Conservation (phyloP, 2,329 filamentous ascomycete species). For the Nannizziopsis arthrosporioides region DNA sequence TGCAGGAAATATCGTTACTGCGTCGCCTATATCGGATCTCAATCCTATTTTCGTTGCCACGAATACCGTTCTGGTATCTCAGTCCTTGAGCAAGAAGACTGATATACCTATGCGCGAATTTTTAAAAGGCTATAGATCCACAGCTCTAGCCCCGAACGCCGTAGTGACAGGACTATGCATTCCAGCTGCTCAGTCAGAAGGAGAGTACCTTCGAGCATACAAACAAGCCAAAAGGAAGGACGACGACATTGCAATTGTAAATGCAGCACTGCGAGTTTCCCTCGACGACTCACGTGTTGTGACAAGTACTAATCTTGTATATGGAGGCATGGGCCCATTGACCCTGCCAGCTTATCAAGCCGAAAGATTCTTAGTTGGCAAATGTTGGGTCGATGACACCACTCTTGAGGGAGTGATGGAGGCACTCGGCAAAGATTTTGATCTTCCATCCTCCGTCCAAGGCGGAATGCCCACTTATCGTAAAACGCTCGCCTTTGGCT, state of each 20-base stretch:
- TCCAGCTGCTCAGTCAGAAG: conserved; percentile 59
- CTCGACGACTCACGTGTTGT: conserved; percentile 60
- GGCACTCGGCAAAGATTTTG: conserved; percentile 78
- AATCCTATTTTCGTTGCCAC: conserved; percentile 89
- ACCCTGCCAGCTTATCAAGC: conserved; percentile 79
- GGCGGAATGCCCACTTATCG: conserved; percentile 97
- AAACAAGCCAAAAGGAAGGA: conserved; percentile 97
- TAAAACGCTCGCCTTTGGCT: conserved; percentile 77
- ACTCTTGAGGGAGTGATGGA: conserved; percentile 86
- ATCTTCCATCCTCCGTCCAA: conserved; percentile 78
- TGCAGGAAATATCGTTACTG: conserved; percentile 85
- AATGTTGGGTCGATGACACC: conserved; percentile 64
- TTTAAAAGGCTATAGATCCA: conserved; percentile 82
- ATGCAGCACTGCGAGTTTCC: conserved; percentile 65
- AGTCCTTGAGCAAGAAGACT: conserved; percentile 57
- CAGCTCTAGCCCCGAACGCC: conserved; percentile 67
- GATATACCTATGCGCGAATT: conserved; percentile 89
- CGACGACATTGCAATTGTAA: conserved; percentile 97
- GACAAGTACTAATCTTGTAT: conserved; percentile 66
- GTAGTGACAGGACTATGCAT: conserved; percentile 82
- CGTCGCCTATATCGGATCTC: conserved; percentile 89
- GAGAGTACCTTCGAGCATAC: conserved; percentile 79
- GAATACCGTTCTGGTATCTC: conserved; percentile 69
- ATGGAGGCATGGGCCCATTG: conserved; percentile 87
- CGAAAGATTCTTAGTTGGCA: conserved; percentile 61